These are phyloP conservation scores for Fusarium sp. DNA, from an alignment of 2,329 filamentous ascomycete species.

Conservation along the genomic window DNA sequence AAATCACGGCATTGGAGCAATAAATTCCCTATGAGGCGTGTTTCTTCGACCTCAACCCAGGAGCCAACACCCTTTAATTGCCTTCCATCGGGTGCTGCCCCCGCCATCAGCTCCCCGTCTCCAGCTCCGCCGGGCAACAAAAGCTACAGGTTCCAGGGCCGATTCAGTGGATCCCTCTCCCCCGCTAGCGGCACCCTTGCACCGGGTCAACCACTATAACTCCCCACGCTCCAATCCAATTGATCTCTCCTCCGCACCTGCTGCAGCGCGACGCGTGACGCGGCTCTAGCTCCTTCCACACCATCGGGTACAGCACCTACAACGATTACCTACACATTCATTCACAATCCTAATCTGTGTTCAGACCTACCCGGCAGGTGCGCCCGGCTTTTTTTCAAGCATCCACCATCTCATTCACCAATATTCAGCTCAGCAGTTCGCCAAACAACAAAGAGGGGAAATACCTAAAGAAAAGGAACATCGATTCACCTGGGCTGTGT, in stretches of 20 bases:
- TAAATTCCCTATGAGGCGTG: neutral
- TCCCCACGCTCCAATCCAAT: constrained; percentile 7
- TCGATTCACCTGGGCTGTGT: neutral
- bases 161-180: neutral
- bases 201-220: neutral
- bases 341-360: neutral
- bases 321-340: neutral
- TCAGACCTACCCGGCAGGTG: neutral
- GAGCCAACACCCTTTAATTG: neutral
- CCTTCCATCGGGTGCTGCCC: neutral
- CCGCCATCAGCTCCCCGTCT: neutral
- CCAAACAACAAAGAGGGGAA: neutral
- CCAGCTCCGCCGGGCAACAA: neutral
- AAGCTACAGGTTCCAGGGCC: neutral
- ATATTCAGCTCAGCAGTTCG: neutral
- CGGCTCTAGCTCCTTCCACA: constrained; percentile 33
- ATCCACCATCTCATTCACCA: neutral
- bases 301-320: constrained; percentile 11
- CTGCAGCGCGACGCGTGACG: constrained; percentile 32
- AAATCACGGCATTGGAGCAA: neutral
- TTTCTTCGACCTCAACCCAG: neutral
- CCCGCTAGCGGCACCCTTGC: constrained; percentile 1
- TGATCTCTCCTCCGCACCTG: constrained; percentile 1
- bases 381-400: neutral
- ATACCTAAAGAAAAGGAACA: neutral